Conservation (phyloP, 2,329 filamentous ascomycete species). For the Paraphaeosphaeria minitans region DNA sequence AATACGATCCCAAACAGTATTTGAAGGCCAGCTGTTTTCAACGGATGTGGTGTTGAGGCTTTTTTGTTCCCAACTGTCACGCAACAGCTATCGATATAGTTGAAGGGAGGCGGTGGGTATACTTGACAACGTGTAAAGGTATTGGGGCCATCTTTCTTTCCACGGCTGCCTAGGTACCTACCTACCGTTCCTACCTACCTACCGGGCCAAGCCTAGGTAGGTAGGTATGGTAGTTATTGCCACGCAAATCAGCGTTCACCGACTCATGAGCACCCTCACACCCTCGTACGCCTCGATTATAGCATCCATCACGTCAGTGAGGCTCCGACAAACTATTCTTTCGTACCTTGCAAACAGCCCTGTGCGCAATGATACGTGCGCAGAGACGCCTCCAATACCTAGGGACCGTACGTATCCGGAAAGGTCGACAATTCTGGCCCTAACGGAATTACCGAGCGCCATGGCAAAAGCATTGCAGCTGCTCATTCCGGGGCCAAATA, state of each 20-base stretch:
- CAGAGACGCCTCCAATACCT: not conserved
- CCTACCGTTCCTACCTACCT: no score
- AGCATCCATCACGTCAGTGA: not conserved
- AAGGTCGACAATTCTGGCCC: slow-evolving; percentile 3
- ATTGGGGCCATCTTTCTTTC: no score
- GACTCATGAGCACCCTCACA: slow-evolving; percentile 12
- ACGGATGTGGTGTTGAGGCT: no score
- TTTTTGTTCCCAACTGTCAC: no score
- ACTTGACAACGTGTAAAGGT: not conserved
- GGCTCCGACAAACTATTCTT: not conserved
- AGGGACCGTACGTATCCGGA: no score
- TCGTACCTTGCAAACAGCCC: slow-evolving; percentile 8
- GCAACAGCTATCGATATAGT: not conserved
- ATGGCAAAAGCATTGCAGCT: slow-evolving; percentile 4
- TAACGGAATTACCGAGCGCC: not conserved
- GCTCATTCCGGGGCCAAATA: slow-evolving; percentile 10
- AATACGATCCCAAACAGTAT: no score
- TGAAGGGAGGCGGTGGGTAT: not conserved
- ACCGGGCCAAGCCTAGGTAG: slow-evolving; percentile 7
- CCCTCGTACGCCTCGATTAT: slow-evolving; percentile 11
- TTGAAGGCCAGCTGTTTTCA: no score
- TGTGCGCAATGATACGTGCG: not conserved
- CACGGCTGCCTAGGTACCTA: no score
- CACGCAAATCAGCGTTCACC: not conserved
- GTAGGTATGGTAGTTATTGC: no score